These are phyloP conservation scores for Populus simonii DNA, from an alignment of 345 rosid genomes.

Conservation along the genomic window DNA sequence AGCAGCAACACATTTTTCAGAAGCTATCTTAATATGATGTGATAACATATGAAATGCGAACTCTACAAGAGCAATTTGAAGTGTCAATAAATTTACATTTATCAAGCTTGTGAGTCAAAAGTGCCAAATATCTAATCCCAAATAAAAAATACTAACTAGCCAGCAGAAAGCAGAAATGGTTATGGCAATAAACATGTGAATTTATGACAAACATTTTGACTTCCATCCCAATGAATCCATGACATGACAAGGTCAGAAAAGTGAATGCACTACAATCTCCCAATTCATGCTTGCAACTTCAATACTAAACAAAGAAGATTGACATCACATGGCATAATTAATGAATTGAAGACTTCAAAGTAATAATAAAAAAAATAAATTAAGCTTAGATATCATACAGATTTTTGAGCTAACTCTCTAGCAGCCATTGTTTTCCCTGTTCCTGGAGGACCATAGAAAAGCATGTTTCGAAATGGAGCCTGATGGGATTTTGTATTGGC, in stretches of 20 bases:
- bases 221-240: neutral
- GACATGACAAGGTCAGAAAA: neutral
- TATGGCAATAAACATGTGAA: neutral
- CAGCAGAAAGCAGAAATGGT: neutral
- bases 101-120: neutral
- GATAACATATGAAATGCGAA: neutral
- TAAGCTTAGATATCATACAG: conserved; percentile 50
- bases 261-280: neutral
- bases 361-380: neutral
- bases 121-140: neutral
- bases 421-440: conserved; percentile 99
- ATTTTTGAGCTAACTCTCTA: conserved; percentile 80
- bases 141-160: neutral
- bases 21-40: neutral
- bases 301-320: neutral
- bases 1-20: neutral
- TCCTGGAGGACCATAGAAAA: conserved; percentile 98
- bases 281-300: neutral
- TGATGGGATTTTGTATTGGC: conserved; percentile 95
- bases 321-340: neutral
- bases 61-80: neutral
- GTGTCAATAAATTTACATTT: neutral
- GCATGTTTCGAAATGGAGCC: conserved; percentile 94
- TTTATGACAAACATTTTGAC: neutral
- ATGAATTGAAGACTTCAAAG: neutral